These are phyloP conservation scores for Oryza longistaminata DNA, from an alignment of 176 grass and related monocot genomes.

Conservation along the genomic window DNA sequence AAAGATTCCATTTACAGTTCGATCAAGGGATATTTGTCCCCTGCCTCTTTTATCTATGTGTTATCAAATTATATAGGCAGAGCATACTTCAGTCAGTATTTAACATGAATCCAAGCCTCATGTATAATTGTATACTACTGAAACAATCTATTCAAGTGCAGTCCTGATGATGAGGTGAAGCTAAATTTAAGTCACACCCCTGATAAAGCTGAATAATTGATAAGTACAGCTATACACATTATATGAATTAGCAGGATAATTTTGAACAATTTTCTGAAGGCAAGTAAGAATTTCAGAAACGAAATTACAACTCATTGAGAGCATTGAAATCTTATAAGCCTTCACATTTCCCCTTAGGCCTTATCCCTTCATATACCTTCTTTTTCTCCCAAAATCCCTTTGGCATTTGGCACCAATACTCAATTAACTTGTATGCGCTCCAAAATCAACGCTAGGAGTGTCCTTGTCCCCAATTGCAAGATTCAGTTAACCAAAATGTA, in stretches of 20 bases:
- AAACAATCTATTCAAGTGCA: not conserved
- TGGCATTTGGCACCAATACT: not conserved
- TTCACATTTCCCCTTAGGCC: not conserved
- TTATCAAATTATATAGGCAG: not conserved
- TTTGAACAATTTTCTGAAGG: not conserved
- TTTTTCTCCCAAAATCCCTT: not conserved
- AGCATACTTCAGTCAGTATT: not conserved
- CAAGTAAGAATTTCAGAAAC: not conserved
- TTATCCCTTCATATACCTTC: not conserved
- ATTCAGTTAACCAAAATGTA: not conserved
- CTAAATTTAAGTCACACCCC: not conserved
- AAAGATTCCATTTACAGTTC: not conserved
- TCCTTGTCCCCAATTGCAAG: not conserved
- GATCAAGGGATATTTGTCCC: not conserved
- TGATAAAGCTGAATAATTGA: not conserved
- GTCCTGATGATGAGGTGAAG: not conserved
- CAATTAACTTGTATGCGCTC: not conserved
- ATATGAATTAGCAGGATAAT: conserved; percentile 5
- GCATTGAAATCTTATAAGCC: not conserved
- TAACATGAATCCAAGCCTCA: not conserved
- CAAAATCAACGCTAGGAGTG: conserved; percentile 2
- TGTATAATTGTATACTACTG: not conserved
- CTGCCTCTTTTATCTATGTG: not conserved
- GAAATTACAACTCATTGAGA: not conserved
- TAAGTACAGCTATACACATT: not conserved